phyloP scores from a whole-genome alignment of 2,329 filamentous ascomycete genomes.

The Fusarium beomiforme region DNA sequence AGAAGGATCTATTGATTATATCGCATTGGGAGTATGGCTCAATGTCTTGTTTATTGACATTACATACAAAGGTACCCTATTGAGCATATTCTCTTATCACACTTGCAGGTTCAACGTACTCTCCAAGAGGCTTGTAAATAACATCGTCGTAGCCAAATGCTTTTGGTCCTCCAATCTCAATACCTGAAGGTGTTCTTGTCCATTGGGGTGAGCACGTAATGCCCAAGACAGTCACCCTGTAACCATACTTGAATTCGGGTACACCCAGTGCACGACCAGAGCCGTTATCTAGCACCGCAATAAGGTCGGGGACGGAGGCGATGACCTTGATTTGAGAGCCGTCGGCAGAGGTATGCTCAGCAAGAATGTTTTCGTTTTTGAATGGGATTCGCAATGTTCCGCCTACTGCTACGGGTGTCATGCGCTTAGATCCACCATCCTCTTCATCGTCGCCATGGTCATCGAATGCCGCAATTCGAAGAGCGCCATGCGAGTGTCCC shows the following conservation, averaged over 20 bases:
- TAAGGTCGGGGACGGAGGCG: slow-evolving; percentile 12
- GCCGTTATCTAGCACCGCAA: slow-evolving; percentile 12
- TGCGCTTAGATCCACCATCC: not conserved
- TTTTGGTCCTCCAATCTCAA: not conserved
- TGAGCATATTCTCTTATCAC: not conserved
- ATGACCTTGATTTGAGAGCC: not conserved
- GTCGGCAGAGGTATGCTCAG: not conserved
- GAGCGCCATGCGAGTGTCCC: not conserved
- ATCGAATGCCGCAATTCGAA: not conserved
- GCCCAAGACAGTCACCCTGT: slow-evolving; percentile 9
- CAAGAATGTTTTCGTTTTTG: not conserved
- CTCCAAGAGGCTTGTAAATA: not conserved
- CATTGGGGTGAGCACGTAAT: slow-evolving; percentile 16
- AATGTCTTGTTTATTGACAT: too few relatives aligned
- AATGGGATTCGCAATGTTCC: not conserved
- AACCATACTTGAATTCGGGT: slow-evolving; percentile 21
- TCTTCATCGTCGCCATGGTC: not conserved
- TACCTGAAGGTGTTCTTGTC: not conserved
- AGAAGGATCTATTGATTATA: too few relatives aligned
- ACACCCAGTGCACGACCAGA: slow-evolving; percentile 18
- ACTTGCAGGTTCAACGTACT: not conserved
- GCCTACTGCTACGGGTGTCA: not conserved
- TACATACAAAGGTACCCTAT: too few relatives aligned
- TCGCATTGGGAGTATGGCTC: too few relatives aligned
- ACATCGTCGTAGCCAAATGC: not conserved